These are phyloP conservation scores for Flaveria ramosissima DNA, from an alignment of 129 eudicot species.

Conservation along the genomic window DNA sequence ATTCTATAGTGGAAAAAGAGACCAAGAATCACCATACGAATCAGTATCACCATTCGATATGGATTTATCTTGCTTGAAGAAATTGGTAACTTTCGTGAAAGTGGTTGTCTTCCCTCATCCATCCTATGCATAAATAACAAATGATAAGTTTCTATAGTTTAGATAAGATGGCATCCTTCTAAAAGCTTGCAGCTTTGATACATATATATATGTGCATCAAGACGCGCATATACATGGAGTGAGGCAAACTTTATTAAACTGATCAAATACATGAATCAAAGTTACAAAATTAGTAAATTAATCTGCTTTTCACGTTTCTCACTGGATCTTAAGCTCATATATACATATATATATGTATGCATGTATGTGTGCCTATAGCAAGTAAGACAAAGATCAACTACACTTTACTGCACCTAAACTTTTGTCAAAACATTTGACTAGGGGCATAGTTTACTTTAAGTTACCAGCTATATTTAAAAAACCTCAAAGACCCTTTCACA, in stretches of 20 bases:
- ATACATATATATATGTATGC: background rate
- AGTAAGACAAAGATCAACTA: slow-evolving; percentile 4
- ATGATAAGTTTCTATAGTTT: background rate
- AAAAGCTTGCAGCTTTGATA: background rate
- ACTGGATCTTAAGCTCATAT: too few relatives aligned
- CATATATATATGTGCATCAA: background rate
- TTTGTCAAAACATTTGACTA: background rate
- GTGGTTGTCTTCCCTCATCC: slow-evolving; percentile 98
- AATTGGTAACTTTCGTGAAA: slow-evolving; percentile 85
- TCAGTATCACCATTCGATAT: slow-evolving; percentile 72
- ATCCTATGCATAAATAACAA: slow-evolving; percentile 48
- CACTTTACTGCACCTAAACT: background rate
- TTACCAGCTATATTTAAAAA: background rate
- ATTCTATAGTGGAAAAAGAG: slow-evolving; percentile 87
- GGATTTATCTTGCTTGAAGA: slow-evolving; percentile 95
- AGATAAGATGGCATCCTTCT: background rate
- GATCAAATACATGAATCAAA: too few relatives aligned
- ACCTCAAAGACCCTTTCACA: slow-evolving; percentile 4
- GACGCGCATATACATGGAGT: background rate
- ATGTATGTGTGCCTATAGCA: background rate
- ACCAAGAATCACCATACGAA: slow-evolving; percentile 73
- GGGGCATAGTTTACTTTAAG: background rate
- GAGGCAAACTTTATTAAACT: too few relatives aligned
- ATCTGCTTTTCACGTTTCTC: too few relatives aligned
- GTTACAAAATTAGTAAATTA: too few relatives aligned